Percentiles rank a stretch among this genome's conserved stretches.
Evolutionary conservation across 1,284 basidiomycete species (phyloP).

Genomic region (Blastosporella zonata): DNA sequence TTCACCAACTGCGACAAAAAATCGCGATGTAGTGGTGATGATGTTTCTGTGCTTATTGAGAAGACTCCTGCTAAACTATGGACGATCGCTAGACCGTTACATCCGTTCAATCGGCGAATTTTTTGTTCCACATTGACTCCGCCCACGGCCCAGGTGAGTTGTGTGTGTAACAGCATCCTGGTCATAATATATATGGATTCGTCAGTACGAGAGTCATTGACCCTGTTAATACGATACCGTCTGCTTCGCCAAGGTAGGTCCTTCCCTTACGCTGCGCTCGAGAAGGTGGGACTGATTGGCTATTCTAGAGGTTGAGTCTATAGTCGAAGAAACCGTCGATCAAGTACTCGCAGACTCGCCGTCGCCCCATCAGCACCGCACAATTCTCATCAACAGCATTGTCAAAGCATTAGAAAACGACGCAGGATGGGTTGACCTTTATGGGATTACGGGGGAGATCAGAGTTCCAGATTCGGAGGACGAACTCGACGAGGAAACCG

Average conservation of each 20-base stretch:
- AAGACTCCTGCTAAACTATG: neutral
- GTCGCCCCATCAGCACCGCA: slow-evolving; percentile 32
- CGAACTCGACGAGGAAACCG: slow-evolving; percentile 36
- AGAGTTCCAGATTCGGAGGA: slow-evolving; percentile 45
- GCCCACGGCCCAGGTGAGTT: slow-evolving; percentile 51
- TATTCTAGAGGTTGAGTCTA: slow-evolving; percentile 54
- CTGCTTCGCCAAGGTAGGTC: slow-evolving; percentile 68
- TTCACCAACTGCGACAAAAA: slow-evolving; percentile 40
- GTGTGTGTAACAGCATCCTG: slow-evolving; percentile 19
- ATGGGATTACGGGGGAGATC: slow-evolving; percentile 66
- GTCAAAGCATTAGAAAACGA: slow-evolving; percentile 61
- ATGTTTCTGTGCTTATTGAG: neutral
- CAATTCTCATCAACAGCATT: slow-evolving; percentile 43
- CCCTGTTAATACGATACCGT: slow-evolving; percentile 64
- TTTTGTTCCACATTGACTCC: slow-evolving; percentile 70
- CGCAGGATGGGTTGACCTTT: slow-evolving; percentile 63
- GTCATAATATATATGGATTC: neutral
- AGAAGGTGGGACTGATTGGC: slow-evolving; percentile 4
- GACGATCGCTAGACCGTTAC: slow-evolving; percentile 54
- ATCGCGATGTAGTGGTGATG: slow-evolving; percentile 40
- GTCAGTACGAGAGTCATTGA: slow-evolving; percentile 60
- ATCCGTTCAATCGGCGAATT: slow-evolving; percentile 65
- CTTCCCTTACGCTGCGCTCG: neutral
- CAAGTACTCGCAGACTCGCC: slow-evolving; percentile 35
- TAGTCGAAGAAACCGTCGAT: slow-evolving; percentile 52